Evolutionary conservation across 352 stramenopile genomes (phyloP).

Genomic region (Phytophthora pini): DNA sequence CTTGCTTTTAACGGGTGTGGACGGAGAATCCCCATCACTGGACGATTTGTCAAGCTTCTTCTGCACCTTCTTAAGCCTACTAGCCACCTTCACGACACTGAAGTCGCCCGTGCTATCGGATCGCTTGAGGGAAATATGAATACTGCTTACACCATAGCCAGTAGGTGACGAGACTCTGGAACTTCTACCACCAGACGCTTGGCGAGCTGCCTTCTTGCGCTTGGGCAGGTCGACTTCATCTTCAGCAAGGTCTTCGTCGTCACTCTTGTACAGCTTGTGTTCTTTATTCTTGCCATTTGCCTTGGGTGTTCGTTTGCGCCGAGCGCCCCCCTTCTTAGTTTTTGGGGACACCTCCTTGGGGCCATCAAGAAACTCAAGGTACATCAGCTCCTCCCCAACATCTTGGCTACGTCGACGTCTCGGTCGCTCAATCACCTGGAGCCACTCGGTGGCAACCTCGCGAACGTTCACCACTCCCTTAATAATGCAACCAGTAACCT

Average conservation of each 20-base stretch:
- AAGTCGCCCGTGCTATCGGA: constrained; percentile 33
- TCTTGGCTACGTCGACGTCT: constrained; percentile 88
- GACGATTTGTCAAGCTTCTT: constrained; percentile 47
- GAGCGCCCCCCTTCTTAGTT: constrained; percentile 42
- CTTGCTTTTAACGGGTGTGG: constrained; percentile 21
- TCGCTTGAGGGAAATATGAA: constrained; percentile 51
- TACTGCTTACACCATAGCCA: constrained; percentile 32
- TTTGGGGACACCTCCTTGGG: constrained; percentile 54
- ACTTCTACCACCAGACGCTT: constrained; percentile 36
- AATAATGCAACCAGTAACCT: constrained; percentile 82
- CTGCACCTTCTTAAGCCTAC: constrained; percentile 45
- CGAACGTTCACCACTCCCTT: constrained; percentile 83
- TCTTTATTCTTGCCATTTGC: constrained; percentile 40
- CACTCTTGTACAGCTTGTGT: constrained; percentile 50
- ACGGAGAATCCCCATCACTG: constrained; percentile 8
- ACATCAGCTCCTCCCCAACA: constrained; percentile 86
- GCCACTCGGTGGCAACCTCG: constrained; percentile 76
- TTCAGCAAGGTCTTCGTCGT: constrained; percentile 63
- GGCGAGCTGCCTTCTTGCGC: constrained; percentile 45
- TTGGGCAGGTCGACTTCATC: constrained; percentile 40
- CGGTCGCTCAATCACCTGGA: constrained; percentile 88
- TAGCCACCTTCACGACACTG: constrained; percentile 48
- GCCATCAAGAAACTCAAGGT: constrained; percentile 85
- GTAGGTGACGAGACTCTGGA: constrained; percentile 35
- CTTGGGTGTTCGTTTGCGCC: constrained; percentile 51